phyloP scores from a whole-genome alignment of 73 alveolate species.

The Tetrahymena borealis region DNA sequence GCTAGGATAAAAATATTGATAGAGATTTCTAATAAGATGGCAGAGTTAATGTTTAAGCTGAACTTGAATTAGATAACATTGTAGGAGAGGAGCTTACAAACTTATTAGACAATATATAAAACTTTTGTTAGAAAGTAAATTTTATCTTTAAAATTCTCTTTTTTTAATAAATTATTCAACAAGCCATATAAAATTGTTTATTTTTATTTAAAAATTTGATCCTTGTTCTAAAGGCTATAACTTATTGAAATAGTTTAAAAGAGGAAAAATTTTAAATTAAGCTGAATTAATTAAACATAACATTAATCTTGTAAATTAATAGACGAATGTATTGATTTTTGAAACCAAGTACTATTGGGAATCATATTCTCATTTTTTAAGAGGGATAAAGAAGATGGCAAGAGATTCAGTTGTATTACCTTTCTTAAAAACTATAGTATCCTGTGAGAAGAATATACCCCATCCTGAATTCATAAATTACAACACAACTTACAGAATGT shows the following conservation, averaged over 20 bases:
- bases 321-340: neutral
- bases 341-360: neutral
- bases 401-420: neutral
- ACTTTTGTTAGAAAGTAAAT: neutral
- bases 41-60: neutral
- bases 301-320: too few relatives aligned
- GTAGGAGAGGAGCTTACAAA: neutral
- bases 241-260: too few relatives aligned
- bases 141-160: too few relatives aligned
- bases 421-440: neutral
- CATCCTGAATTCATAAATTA: neutral
- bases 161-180: neutral
- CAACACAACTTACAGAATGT: neutral
- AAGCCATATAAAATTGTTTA: too few relatives aligned
- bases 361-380: neutral
- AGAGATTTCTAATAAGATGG: neutral
- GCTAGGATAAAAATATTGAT: neutral
- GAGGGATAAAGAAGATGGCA: neutral
- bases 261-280: too few relatives aligned
- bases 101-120: neutral
- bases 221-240: too few relatives aligned
- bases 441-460: neutral
- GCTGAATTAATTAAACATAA: too few relatives aligned
- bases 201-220: too few relatives aligned
- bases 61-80: neutral